A percentile compares a stretch with the other conserved stretches of the same genome.
These are phyloP conservation scores for Parastagonospora avenae DNA, from an alignment of 2,329 filamentous ascomycete species.

Conservation along the genomic window DNA sequence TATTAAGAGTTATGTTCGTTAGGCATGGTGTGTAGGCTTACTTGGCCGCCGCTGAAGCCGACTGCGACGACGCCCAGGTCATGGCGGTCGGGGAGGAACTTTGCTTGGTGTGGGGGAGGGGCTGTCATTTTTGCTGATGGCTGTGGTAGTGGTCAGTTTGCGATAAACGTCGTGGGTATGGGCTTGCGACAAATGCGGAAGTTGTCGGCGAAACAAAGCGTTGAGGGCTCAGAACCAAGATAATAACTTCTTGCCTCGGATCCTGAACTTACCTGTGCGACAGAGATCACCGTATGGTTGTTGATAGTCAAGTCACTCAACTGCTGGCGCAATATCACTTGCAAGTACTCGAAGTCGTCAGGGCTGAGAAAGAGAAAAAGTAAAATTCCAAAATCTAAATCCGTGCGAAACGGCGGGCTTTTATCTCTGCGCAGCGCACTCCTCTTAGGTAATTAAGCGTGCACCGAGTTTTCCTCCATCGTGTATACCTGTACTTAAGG, in stretches of 20 bases:
- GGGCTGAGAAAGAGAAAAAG: neutral
- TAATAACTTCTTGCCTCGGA: too few relatives aligned
- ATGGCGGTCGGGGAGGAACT: conserved; percentile 78
- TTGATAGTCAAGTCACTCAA: too few relatives aligned
- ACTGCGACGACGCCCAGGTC: conserved; percentile 93
- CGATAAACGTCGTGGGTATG: neutral
- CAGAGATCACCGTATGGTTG: too few relatives aligned
- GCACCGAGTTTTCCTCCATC: conserved; percentile 30
- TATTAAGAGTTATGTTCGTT: conserved; percentile 8
- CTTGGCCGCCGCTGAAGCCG: conserved; percentile 95
- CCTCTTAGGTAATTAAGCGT: conserved; percentile 44
- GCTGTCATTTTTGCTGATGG: conserved; percentile 52
- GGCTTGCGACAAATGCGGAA: neutral
- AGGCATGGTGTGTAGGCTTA: conserved; percentile 51
- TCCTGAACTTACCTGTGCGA: too few relatives aligned
- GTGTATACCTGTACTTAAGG: conserved; percentile 42
- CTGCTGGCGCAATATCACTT: too few relatives aligned
- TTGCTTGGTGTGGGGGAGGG: conserved; percentile 65
- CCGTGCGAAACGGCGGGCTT: conserved; percentile 25
- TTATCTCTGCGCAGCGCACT: conserved; percentile 33
- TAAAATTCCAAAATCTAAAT: neutral
- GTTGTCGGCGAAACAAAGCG: neutral
- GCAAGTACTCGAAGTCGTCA: neutral
- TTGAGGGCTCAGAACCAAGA: too few relatives aligned
- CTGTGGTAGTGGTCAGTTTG: conserved; percentile 5